Conservation (phyloP, 176 grass and related monocot genomes). For the Oryza glaberrima region DNA sequence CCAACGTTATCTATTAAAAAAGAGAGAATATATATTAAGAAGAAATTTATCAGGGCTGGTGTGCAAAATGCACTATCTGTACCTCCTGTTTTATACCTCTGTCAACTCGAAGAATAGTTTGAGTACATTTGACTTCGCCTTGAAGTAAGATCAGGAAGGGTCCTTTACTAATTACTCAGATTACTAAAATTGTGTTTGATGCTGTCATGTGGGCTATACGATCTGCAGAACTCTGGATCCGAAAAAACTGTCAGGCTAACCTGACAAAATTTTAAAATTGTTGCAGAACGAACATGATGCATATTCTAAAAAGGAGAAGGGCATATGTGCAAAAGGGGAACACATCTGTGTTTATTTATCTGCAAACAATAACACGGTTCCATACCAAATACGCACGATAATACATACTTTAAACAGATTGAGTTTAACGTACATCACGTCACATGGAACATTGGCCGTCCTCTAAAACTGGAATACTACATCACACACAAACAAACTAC, state of each 20-base stretch:
- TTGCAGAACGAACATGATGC: not conserved
- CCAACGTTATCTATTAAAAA: too few relatives aligned
- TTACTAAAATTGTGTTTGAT: not conserved
- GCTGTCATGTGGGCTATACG: not conserved
- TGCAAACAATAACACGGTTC: not conserved
- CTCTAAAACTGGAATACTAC: not conserved
- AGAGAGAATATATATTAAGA: not conserved
- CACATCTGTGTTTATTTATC: not conserved
- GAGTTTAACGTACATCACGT: not conserved
- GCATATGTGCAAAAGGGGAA: not conserved
- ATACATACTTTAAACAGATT: not conserved
- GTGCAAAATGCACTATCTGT: not conserved
- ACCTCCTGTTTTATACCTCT: not conserved
- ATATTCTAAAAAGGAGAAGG: not conserved
- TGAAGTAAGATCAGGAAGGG: not conserved
- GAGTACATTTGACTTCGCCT: not conserved
- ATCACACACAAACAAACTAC: slow-evolving; percentile 12
- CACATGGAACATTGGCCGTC: not conserved
- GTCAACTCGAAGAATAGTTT: not conserved
- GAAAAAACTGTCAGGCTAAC: not conserved
- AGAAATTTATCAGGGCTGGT: not conserved
- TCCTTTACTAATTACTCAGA: not conserved
- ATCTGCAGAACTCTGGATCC: not conserved
- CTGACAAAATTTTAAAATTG: not conserved
- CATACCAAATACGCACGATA: not conserved